Evolutionary conservation across 2,329 filamentous ascomycete species (phyloP), one percentile per base, ranked within the genome.

Genomic region (Emergomyces pasteurianus): DNA sequence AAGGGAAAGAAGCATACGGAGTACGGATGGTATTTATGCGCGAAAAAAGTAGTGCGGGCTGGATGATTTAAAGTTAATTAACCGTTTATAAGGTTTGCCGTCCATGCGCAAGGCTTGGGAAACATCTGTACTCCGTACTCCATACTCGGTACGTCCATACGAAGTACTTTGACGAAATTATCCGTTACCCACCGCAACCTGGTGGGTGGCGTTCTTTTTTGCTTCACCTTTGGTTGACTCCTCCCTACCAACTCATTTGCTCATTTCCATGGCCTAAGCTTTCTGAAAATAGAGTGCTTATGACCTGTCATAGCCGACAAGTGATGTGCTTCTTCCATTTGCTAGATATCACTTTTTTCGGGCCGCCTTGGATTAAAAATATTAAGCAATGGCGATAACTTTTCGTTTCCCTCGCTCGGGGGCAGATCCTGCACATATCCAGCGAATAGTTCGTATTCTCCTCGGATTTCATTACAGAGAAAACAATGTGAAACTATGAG

Each of bases 11-110:
- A 38, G 10, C 36, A 9, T n/a, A n/a, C n/a, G n/a, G n/a, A n/a
- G n/a, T n/a, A n/a, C n/a, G n/a, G n/a, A n/a, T 7, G 3, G 36
- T 16, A 28, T 28, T 49, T 49, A 28, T 23, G 23, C 23, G 18
- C 18, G 7, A 52, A 31, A 52, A 31, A 14, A 36, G 18, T 21
- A 28, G 50, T 36, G 31, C 9, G 28, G 3, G 40, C 14, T 26
- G 26, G 16, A 31, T 34, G 23, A 57, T 57, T 57, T 57, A 57
- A 57, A 38, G 55, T 57, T 57, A 57, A 46, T 57, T 46, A 43
- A 46, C 40, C 55, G 28, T 43, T 42, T 57, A 28, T n/a, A 57
- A 46, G 52, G 52, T 38, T 55, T 40, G 34, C 9, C 34, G 46
- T 49, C 46, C 10, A 18, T 28, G 46, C 46, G 14, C 46, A 49